phyloP scores from a whole-genome alignment of 495 filamentous ascomycete genomes.

The Aspergillus hancockii region DNA sequence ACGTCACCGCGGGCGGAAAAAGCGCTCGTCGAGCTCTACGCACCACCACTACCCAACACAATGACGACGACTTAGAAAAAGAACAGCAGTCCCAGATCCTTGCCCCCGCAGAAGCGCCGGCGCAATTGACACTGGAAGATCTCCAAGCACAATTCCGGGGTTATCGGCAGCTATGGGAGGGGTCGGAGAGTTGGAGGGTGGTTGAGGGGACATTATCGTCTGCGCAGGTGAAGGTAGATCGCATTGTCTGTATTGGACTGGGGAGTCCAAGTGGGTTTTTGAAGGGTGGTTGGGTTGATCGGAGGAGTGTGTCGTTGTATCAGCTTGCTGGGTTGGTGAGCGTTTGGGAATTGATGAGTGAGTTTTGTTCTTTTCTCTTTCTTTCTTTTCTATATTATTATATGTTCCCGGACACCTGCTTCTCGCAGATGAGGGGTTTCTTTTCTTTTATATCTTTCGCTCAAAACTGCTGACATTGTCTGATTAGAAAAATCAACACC shows the following conservation, averaged over 20 bases:
- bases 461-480: neutral
- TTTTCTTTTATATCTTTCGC: too few species aligned
- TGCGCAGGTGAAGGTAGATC: slow-evolving; percentile 16
- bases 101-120: slow-evolving; percentile 35
- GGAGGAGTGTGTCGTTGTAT: slow-evolving; percentile 44
- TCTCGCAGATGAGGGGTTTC: too few species aligned
- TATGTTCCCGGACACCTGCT: too few species aligned
- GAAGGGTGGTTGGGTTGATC: slow-evolving; percentile 49
- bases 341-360: slow-evolving; percentile 41
- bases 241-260: slow-evolving; percentile 54
- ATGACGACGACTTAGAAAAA: slow-evolving; percentile 10
- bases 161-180: slow-evolving; percentile 30
- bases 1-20: slow-evolving; percentile 42
- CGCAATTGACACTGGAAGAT: slow-evolving; percentile 37
- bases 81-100: slow-evolving; percentile 5
- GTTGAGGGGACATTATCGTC: slow-evolving; percentile 15
- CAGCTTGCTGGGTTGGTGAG: slow-evolving; percentile 64
- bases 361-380: slow-evolving; percentile 10
- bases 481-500: slow-evolving; percentile 4
- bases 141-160: slow-evolving; percentile 35
- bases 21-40: slow-evolving; percentile 25
- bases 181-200: slow-evolving; percentile 30
- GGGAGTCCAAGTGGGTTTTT: slow-evolving; percentile 52
- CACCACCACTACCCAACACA: slow-evolving; percentile 8
- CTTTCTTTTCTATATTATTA: neutral